A percentile compares a stretch with the other conserved stretches of the same genome.
These are phyloP conservation scores for Chloropicon primus DNA, from an alignment of 139 green algal species.

Conservation along the genomic window DNA sequence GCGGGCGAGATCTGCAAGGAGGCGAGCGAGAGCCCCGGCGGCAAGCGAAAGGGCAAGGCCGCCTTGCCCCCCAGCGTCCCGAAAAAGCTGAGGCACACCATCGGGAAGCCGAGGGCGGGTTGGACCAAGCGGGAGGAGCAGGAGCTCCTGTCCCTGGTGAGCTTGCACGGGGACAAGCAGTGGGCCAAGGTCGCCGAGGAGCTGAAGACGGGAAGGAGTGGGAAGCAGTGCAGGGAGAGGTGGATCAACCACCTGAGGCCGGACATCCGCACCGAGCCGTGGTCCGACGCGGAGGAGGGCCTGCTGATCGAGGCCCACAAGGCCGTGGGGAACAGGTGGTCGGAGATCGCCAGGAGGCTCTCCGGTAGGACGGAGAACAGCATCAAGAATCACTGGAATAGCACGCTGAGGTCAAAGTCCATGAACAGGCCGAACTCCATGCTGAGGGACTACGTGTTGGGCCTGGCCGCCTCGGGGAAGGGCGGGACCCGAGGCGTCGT, in stretches of 20 bases:
- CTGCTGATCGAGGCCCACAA: background rate
- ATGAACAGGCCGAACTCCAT: background rate
- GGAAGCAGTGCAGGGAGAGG: constrained; percentile 1
- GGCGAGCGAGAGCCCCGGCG: no score
- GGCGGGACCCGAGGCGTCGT: no score
- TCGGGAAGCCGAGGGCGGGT: background rate
- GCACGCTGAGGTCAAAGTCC: background rate
- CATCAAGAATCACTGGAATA: constrained; percentile 7
- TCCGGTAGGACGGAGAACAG: background rate
- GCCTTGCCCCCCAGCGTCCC: no score
- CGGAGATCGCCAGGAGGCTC: constrained; percentile 1
- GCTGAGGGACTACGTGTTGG: background rate
- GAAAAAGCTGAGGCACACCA: background rate
- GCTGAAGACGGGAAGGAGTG: background rate
- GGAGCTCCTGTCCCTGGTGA: background rate
- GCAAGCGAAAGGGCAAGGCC: no score
- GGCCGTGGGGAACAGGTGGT: constrained; percentile 3
- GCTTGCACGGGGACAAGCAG: background rate
- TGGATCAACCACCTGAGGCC: constrained; percentile 6
- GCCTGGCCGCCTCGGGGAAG: background rate
- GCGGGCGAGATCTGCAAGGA: no score
- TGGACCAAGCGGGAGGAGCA: constrained; percentile 1
- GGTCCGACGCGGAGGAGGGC: background rate
- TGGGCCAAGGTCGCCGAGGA: background rate
- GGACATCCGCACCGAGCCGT: background rate